phyloP scores from a whole-genome alignment of 768 basidiomycete genomes.

The Cytidiella melzeri region DNA sequence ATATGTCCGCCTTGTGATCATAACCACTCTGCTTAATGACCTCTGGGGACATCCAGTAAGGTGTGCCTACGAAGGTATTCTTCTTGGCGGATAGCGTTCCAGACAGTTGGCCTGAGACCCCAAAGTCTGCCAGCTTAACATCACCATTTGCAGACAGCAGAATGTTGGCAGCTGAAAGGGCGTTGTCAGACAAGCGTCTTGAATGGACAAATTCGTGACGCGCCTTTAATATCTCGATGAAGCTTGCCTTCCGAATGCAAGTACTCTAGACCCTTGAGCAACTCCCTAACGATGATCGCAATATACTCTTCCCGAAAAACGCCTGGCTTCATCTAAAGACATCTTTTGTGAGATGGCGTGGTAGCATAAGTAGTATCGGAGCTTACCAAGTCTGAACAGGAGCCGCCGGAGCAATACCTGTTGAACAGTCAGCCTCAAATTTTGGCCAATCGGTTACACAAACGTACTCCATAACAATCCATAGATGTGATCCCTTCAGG shows the following conservation, averaged over 20 bases:
- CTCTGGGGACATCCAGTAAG: constrained; percentile 99
- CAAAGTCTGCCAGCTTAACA: constrained; percentile 98
- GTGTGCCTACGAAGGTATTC: constrained; percentile 97
- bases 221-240: constrained; percentile 99
- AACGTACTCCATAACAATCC: constrained; percentile 96
- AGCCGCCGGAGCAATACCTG: constrained; percentile 96
- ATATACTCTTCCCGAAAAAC: constrained; percentile 98
- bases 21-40: constrained; percentile 99
- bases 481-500: constrained; percentile 91
- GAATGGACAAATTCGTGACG: constrained; percentile 8
- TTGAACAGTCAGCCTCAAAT: constrained; percentile 3
- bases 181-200: neutral
- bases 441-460: no score
- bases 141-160: constrained; percentile 87
- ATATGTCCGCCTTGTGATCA: constrained; percentile 98
- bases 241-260: constrained; percentile 94
- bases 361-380: no score
- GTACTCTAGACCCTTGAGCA: constrained; percentile 90
- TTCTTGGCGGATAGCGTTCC: constrained; percentile 91
- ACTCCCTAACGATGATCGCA: constrained; percentile 91
- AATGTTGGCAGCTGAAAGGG: constrained; percentile 83
- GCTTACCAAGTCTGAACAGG: constrained; percentile 91
- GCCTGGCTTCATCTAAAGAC: constrained; percentile 92
- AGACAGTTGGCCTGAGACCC: constrained; percentile 95
- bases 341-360: no score